Base-by-base conservation (phyloP, 176 grass and related monocot species). In the Rhynchospora tenuis region DNA sequence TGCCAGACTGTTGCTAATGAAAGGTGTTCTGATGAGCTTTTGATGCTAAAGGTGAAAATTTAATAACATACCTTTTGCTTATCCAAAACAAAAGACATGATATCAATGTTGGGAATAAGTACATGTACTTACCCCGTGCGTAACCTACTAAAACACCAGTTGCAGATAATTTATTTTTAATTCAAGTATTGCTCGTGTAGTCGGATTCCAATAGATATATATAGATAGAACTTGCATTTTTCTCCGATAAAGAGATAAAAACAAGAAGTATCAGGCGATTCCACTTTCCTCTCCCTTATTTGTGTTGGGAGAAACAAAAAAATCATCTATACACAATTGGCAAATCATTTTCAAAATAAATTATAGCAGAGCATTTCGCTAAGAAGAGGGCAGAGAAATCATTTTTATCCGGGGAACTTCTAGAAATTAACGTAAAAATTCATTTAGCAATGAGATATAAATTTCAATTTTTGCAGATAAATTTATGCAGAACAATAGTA, bases 161-260 rank as follows among this genome's bases (percentile, higher is more conserved):
- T 56, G 50, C 50, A 19, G 14, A 56, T 77, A 77, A 54, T 76
- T 16, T 76, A 76, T 16, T 76, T 55, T 0, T 4, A 54, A 54
- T 55, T 29, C 48, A 17, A 19, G 73, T 55, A 77, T 77, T 77
- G 73, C 73, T 56, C 29, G 73, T 56, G 50, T 56, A 77, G 50
- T 77, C 26, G 73, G 73, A 77, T 56, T 77, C 50, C 73, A 77
- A 56, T 55, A 38, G n/a, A n/a, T n/a, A n/a, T n/a, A n/a, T 76
- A 46, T 8, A 47, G 33, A 72, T 52, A 22, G 20, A 51, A 46
- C 10, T 75, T 29, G 72, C 54, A 54, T 8, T 75, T 28, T 54
- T 55, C 23, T 55, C 14, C 24, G 5, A 29, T 54, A 54, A 46
- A 75, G 6, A 75, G 23, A 51, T 23, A 13, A 75, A 75, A 27